These are phyloP conservation scores for Collybiopsis confluens DNA, from an alignment of 768 basidiomycete species.

Conservation along the genomic window DNA sequence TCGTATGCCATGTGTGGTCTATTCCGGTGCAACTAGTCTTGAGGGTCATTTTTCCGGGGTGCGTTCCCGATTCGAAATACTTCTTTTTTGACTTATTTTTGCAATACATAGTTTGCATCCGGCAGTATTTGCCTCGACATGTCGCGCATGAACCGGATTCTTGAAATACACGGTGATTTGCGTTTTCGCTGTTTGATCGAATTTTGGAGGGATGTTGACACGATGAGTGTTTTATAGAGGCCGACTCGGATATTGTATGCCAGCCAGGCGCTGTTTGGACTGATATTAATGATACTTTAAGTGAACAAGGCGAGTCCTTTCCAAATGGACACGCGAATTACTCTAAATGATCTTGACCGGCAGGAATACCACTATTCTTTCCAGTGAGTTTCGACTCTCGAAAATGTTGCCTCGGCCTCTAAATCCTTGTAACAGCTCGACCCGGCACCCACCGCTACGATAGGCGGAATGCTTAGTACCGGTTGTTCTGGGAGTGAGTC, in stretches of 20 bases:
- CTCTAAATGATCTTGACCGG: neutral
- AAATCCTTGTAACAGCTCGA: constrained; percentile 47
- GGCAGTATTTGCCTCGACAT: constrained; percentile 81
- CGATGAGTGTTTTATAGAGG: constrained; percentile 37
- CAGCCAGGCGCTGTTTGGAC: constrained; percentile 72
- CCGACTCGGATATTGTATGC: constrained; percentile 68
- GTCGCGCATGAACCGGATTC: constrained; percentile 72
- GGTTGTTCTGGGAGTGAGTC: constrained; percentile 78
- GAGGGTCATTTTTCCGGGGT: constrained; percentile 76
- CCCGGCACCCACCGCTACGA: constrained; percentile 76
- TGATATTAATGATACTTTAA: constrained; percentile 64
- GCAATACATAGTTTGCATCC: constrained; percentile 24
- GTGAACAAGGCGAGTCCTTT: constrained; percentile 43
- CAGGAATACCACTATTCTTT: constrained; percentile 77
- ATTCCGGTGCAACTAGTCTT: constrained; percentile 76
- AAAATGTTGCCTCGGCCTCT: neutral
- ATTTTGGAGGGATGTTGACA: neutral
- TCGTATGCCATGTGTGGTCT: constrained; percentile 72
- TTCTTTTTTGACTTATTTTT: neutral
- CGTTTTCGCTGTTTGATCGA: neutral
- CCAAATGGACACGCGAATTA: too few relatives aligned
- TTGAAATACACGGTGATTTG: constrained; percentile 66
- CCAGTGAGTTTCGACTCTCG: constrained; percentile 44
- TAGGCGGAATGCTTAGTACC: constrained; percentile 84
- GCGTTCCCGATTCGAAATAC: constrained; percentile 16